These are phyloP conservation scores for Rhizopogon sp. DNA, from an alignment of 768 basidiomycete species.

Conservation along the genomic window DNA sequence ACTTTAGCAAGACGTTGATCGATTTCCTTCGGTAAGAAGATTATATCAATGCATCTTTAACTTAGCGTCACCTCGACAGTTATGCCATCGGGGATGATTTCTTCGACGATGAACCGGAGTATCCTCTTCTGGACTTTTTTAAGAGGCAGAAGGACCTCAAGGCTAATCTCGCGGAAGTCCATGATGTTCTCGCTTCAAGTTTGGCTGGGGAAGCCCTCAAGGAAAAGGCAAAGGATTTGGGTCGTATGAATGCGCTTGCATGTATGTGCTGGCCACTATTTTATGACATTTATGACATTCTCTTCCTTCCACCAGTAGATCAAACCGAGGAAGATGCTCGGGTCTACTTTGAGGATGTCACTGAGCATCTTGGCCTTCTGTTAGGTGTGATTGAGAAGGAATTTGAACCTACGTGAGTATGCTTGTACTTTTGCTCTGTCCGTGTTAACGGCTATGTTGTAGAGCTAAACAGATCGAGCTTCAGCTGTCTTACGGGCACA, in stretches of 20 bases:
- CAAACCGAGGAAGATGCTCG: neutral
- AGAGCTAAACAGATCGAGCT: constrained; percentile 12
- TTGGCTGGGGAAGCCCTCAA: neutral
- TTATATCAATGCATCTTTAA: neutral
- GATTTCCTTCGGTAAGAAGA: constrained; percentile 12
- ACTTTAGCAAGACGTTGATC: constrained; percentile 11
- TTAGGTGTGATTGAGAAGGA: constrained; percentile 7
- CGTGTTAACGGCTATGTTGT: neutral
- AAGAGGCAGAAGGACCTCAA: neutral
- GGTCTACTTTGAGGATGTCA: constrained; percentile 2
- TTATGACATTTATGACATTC: neutral
- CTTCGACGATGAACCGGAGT: neutral
- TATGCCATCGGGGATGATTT: constrained; percentile 10
- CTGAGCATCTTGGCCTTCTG: constrained; percentile 10
- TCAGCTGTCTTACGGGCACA: constrained; percentile 9
- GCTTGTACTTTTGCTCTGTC: neutral
- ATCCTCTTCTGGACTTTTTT: neutral
- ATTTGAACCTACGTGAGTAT: constrained; percentile 12
- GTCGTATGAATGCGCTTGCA: neutral
- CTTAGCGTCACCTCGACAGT: neutral
- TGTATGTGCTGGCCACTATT: neutral
- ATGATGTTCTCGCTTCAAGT: neutral
- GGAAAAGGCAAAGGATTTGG: constrained; percentile 2
- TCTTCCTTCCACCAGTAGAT: neutral
- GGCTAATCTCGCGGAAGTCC: neutral